phyloP scores from a whole-genome alignment of 1,284 basidiomycete genomes.

The Laetiporus sulphureus region DNA sequence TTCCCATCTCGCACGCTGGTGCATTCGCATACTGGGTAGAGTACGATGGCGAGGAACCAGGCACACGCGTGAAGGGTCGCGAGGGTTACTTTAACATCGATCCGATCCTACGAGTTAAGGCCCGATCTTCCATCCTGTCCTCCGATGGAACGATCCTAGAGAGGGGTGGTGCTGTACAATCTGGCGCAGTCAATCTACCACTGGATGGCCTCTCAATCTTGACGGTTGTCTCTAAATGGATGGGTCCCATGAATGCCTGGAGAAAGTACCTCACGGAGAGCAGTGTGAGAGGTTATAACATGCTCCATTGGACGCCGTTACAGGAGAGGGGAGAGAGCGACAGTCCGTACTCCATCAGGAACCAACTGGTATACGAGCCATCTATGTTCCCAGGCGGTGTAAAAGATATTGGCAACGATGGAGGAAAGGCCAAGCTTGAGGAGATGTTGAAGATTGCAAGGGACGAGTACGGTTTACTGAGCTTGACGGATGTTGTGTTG shows the following conservation, averaged over 20 bases:
- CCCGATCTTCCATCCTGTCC: constrained; percentile 68
- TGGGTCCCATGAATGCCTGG: constrained; percentile 81
- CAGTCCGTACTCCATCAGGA: constrained; percentile 87
- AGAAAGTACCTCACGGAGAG: constrained; percentile 74
- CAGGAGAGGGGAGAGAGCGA: constrained; percentile 85
- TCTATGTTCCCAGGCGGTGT: constrained; percentile 52
- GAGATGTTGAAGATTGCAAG: constrained; percentile 62
- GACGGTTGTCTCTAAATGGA: constrained; percentile 94
- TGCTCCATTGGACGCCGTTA: constrained; percentile 92
- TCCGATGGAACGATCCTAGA: constrained; percentile 41
- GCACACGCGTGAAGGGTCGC: constrained; percentile 66
- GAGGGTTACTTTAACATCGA: constrained; percentile 96
- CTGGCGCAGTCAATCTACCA: constrained; percentile 58
- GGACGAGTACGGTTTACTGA: constrained; percentile 82
- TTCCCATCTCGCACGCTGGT: constrained; percentile 91
- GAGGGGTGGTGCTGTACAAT: constrained; percentile 41
- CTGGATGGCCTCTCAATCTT: constrained; percentile 83
- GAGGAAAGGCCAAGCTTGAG: constrained; percentile 50
- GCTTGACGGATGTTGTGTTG: constrained; percentile 88
- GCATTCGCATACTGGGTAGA: constrained; percentile 93
- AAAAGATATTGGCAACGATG: constrained; percentile 38
- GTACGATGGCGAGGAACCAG: constrained; percentile 61
- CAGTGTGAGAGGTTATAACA: constrained; percentile 86
- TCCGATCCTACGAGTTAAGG: constrained; percentile 72
- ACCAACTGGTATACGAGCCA: constrained; percentile 79